Evolutionary conservation across 805 yeast species (phyloP).

Genomic region (Zygotorulaspora sp.): DNA sequence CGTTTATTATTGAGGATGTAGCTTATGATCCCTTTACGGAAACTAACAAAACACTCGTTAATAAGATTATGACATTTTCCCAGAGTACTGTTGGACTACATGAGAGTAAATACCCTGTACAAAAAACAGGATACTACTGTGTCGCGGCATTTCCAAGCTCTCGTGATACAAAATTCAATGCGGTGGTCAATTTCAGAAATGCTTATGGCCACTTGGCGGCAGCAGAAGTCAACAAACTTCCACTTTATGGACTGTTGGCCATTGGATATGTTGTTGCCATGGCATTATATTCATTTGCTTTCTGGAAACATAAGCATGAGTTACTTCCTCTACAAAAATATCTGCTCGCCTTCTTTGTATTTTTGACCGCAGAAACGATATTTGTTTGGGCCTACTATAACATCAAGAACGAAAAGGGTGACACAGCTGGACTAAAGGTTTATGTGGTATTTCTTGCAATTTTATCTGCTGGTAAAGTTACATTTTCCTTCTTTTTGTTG

Average conservation of each 20-base stretch:
- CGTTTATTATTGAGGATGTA: conserved; percentile 52
- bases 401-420: conserved; percentile 61
- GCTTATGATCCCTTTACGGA: conserved; percentile 42
- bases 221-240: conserved; percentile 83
- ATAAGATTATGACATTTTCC: conserved; percentile 53
- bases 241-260: conserved; percentile 82
- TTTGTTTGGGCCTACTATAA: conserved; percentile 91
- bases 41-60: conserved; percentile 48
- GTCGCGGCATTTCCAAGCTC: conserved; percentile 60
- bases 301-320: conserved; percentile 80
- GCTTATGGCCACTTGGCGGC: conserved; percentile 89
- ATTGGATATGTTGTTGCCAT: conserved; percentile 76
- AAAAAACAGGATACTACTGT: conserved; percentile 87
- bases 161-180: conserved; percentile 46
- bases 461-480: conserved; percentile 72
- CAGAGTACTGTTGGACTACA: conserved; percentile 56
- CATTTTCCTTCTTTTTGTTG: conserved; percentile 83
- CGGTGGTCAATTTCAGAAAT: conserved; percentile 79
- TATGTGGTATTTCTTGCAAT: conserved; percentile 76
- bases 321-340: conserved; percentile 87
- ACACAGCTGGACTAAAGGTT: conserved; percentile 54
- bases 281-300: conserved; percentile 79
- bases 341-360: conserved; percentile 76
- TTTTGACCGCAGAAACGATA: conserved; percentile 77
- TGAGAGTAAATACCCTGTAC: conserved; percentile 58